These are phyloP conservation scores for Claviceps purpurea DNA, from an alignment of 2,329 filamentous ascomycete species.

Conservation along the genomic window DNA sequence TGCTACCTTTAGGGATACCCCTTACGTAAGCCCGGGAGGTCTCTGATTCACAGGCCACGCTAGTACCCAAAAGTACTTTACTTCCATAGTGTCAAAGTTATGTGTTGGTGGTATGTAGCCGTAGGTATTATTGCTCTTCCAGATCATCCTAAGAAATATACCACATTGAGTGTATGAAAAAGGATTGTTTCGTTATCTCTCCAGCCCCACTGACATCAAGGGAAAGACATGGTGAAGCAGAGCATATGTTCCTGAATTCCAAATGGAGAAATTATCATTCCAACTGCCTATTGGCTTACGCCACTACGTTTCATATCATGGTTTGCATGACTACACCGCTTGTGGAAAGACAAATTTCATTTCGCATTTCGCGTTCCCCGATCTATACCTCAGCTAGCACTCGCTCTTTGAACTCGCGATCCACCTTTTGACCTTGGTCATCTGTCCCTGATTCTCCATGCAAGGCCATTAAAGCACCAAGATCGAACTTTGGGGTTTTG, in stretches of 20 bases:
- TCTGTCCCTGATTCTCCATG: constrained; percentile 96
- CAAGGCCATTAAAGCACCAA: constrained; percentile 87
- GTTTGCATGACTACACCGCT: constrained; percentile 21
- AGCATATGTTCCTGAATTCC: constrained; percentile 20
- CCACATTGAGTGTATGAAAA: too few species aligned
- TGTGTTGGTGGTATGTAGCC: background rate
- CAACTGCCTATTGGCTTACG: constrained; percentile 27
- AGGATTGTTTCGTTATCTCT: background rate
- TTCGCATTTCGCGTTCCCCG: constrained; percentile 17
- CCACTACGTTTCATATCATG: constrained; percentile 23
- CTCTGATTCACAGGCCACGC: too few species aligned
- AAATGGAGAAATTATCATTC: constrained; percentile 25
- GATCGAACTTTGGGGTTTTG: constrained; percentile 97
- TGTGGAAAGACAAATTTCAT: constrained; percentile 7
- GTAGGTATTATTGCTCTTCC: too few species aligned
- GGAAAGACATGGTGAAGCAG: constrained; percentile 10
- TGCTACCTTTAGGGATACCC: too few species aligned
- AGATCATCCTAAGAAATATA: too few species aligned
- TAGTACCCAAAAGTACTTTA: too few species aligned
- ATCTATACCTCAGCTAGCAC: constrained; percentile 86
- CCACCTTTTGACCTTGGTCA: constrained; percentile 95
- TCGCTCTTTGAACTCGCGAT: constrained; percentile 98
- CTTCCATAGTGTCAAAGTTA: too few species aligned
- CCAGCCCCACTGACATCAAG: background rate
- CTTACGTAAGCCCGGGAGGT: too few species aligned